phyloP scores from a whole-genome alignment of 2,329 filamentous ascomycete species.

The Hypoxylon sp. region DNA sequence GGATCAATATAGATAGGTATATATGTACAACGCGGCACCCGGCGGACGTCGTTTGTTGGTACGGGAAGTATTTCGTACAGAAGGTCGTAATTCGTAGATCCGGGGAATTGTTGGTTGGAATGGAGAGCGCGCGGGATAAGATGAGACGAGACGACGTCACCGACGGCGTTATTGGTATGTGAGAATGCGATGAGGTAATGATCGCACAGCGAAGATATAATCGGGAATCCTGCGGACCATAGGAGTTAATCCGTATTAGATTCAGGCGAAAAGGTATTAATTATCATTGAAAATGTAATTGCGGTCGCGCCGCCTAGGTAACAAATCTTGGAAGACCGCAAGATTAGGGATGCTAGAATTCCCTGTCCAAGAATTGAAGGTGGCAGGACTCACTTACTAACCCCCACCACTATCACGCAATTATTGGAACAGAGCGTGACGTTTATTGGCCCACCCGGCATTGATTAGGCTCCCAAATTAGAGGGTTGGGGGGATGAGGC shows the following conservation, averaged over 20 bases:
- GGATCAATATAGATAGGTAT: conserved; percentile 21
- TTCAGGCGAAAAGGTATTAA: conserved; percentile 1
- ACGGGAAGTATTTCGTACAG: conserved; percentile 25
- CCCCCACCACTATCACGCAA: conserved; percentile 31
- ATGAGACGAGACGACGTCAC: conserved; percentile 43
- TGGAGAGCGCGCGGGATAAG: conserved; percentile 31
- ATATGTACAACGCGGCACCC: conserved; percentile 23
- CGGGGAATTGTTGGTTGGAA: conserved; percentile 37
- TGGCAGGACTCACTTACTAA: conserved; percentile 7
- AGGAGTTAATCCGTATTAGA: conserved; percentile 13
- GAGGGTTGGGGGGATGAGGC: conserved; percentile 4
- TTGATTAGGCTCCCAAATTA: neutral
- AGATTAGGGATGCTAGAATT: conserved; percentile 21
- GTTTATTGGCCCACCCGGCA: conserved; percentile 3
- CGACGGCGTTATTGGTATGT: conserved; percentile 28
- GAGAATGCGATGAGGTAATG: neutral
- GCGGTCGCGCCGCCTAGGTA: conserved; percentile 23
- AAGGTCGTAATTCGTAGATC: conserved; percentile 25
- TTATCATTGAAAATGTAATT: conserved; percentile 9
- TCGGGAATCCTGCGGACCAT: conserved; percentile 21
- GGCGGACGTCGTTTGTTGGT: conserved; percentile 22
- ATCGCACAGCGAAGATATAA: conserved; percentile 12
- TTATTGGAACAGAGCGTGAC: conserved; percentile 16
- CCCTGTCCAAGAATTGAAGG: conserved; percentile 13
- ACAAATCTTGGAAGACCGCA: neutral